phyloP scores from a whole-genome alignment of 371 early-diverging fungal species.

The Mucor indicus region DNA sequence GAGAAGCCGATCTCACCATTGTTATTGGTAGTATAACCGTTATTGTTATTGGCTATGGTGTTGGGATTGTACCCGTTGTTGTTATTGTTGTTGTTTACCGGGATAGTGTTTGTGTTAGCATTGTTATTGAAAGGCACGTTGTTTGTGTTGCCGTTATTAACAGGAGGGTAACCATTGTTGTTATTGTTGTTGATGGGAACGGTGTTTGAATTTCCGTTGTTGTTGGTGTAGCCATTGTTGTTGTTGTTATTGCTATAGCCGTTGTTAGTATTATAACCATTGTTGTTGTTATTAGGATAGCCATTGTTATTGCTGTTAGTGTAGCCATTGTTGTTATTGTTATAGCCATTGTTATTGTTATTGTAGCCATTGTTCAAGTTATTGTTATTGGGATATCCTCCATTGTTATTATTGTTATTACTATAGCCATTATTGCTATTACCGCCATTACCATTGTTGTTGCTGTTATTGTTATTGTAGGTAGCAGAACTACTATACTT shows the following conservation, averaged over 20 bases:
- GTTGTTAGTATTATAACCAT: neutral
- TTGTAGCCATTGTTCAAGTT: conserved; percentile 2
- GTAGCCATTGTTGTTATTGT: neutral
- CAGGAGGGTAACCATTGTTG: neutral
- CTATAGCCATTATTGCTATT: conserved; percentile 3
- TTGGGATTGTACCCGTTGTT: neutral
- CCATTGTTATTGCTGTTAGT: conserved; percentile 2
- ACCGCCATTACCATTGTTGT: conserved; percentile 6
- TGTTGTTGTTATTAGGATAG: neutral
- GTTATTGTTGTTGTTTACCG: neutral
- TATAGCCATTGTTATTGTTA: neutral
- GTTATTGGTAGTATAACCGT: conserved; percentile 7
- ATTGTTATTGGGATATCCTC: conserved; percentile 2
- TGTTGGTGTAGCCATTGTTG: neutral
- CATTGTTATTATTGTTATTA: conserved; percentile 5
- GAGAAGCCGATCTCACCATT: neutral
- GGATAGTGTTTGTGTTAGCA: neutral
- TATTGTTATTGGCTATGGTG: neutral
- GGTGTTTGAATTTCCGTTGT: conserved; percentile 1
- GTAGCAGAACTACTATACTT: conserved; percentile 7
- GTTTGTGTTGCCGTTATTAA: neutral
- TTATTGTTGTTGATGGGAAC: conserved; percentile 1
- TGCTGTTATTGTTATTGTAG: conserved; percentile 2
- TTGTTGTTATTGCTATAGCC: neutral
- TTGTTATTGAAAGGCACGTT: neutral